Evolutionary conservation across 371 early-diverging fungal genomes (phyloP).

Genomic region (Mortierella sp.): DNA sequence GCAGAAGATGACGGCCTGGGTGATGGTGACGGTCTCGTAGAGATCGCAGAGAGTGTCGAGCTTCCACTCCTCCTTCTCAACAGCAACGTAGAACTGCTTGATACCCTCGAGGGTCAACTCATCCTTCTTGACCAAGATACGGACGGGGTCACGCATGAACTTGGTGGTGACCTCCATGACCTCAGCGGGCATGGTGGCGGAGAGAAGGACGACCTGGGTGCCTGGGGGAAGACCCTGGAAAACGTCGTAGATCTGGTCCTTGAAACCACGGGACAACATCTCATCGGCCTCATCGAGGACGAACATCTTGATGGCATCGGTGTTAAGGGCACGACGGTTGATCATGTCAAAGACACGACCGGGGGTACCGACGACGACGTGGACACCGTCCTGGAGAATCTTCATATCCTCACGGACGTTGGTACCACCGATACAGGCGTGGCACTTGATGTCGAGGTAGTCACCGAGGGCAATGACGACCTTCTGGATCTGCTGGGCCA

Average conservation of each 20-base stretch:
- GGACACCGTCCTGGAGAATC: conserved; percentile 74
- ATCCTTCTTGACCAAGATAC: conserved; percentile 96
- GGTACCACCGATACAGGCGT: conserved; percentile 94
- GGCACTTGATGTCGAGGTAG: conserved; percentile 84
- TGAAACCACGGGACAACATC: conserved; percentile 94
- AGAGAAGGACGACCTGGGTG: conserved; percentile 91
- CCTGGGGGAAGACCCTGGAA: conserved; percentile 86
- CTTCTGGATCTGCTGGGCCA: conserved; percentile 91
- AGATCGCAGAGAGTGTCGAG: conserved; percentile 93
- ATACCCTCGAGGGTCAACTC: conserved; percentile 95
- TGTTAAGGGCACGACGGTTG: conserved; percentile 80
- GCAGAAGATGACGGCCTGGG: conserved; percentile 97
- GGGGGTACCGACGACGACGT: conserved; percentile 94
- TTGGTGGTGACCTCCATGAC: conserved; percentile 92
- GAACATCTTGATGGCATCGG: conserved; percentile 88
- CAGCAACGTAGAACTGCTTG: conserved; percentile 94
- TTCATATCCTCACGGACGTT: conserved; percentile 84
- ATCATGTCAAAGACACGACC: conserved; percentile 97
- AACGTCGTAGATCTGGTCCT: conserved; percentile 94
- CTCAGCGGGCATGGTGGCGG: conserved; percentile 94
- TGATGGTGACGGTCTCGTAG: conserved; percentile 91
- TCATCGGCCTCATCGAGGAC: conserved; percentile 99
- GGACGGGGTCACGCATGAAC: conserved; percentile 93
- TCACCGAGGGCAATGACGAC: conserved; percentile 87
- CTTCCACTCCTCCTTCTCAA: conserved; percentile 93